Evolutionary conservation across 1,139 yeast species (phyloP).

Genomic region (Yamadazyma taylorii): DNA sequence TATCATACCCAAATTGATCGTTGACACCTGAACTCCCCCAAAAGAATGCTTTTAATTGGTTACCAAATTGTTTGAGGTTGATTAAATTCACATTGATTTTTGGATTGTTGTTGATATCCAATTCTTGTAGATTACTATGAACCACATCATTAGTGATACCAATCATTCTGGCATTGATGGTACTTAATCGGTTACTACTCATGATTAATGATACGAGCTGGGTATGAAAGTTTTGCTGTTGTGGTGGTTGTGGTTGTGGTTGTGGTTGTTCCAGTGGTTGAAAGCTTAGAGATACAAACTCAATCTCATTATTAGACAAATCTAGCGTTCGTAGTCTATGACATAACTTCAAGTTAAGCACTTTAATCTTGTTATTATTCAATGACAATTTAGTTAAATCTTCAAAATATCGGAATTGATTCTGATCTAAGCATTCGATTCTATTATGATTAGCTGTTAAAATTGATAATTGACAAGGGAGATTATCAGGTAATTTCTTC

Average conservation of each 20-base stretch:
- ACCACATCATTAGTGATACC: slow-evolving; percentile 6
- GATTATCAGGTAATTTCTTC: slow-evolving; percentile 4
- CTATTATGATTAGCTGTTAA: slow-evolving; percentile 14
- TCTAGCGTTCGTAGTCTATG: not conserved
- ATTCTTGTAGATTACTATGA: slow-evolving; percentile 20
- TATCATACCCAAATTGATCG: slow-evolving; percentile 26
- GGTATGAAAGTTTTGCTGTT: not conserved
- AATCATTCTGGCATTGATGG: slow-evolving; percentile 1
- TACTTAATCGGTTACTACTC: slow-evolving; percentile 14
- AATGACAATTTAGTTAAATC: slow-evolving; percentile 4
- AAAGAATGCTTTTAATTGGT: slow-evolving; percentile 15
- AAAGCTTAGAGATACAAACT: not conserved
- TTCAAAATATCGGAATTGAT: slow-evolving; percentile 1
- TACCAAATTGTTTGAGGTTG: slow-evolving; percentile 13
- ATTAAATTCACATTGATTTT: slow-evolving; percentile 10
- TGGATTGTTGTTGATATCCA: slow-evolving; percentile 22
- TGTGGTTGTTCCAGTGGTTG: too few relatives aligned
- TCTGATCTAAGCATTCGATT: slow-evolving; percentile 6
- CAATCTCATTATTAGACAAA: slow-evolving; percentile 10
- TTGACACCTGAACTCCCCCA: slow-evolving; percentile 21
- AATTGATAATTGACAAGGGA: slow-evolving; percentile 14
- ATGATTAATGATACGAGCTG: not conserved
- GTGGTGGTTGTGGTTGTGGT: not conserved
- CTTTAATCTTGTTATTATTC: slow-evolving; percentile 5
- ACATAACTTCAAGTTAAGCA: not conserved